Conservation (phyloP, 352 stramenopile species). For the Globisporangium emineosum region DNA sequence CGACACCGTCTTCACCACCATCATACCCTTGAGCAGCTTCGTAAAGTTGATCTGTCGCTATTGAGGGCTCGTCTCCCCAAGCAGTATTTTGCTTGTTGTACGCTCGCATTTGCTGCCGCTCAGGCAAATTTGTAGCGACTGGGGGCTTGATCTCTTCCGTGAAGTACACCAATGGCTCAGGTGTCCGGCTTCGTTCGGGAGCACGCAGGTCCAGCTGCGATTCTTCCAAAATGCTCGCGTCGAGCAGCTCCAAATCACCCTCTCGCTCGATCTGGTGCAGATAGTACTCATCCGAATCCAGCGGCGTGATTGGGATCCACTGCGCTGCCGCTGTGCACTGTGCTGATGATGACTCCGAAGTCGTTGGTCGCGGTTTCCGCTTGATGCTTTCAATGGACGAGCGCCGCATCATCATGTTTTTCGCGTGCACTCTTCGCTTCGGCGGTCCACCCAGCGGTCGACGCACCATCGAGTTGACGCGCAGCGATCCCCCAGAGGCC, state of each 20-base stretch:
- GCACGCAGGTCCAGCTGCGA: conserved; percentile 45
- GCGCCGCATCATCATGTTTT: conserved; percentile 35
- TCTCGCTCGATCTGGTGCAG: conserved; percentile 17
- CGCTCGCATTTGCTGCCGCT: not conserved
- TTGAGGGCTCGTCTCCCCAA: not conserved
- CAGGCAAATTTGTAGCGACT: not conserved
- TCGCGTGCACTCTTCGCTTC: conserved; percentile 41
- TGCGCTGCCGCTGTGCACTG: conserved; percentile 20
- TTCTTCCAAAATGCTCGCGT: conserved; percentile 43
- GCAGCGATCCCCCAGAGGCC: conserved; percentile 53
- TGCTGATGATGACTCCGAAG: not conserved
- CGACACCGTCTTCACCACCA: conserved; percentile 9
- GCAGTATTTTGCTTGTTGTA: not conserved
- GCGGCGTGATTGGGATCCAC: conserved; percentile 42
- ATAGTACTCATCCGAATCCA: conserved; percentile 37
- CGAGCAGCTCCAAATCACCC: conserved; percentile 47
- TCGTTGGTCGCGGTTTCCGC: conserved; percentile 10
- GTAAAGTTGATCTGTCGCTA: not conserved
- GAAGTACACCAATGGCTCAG: conserved; percentile 36
- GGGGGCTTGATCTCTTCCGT: conserved; percentile 16
- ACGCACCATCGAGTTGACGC: conserved; percentile 32
- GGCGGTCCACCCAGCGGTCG: conserved; percentile 29
- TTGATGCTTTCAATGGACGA: conserved; percentile 34
- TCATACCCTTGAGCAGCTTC: conserved; percentile 18
- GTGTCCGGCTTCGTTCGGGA: conserved; percentile 57